phyloP scores from a whole-genome alignment of 164 flowering plant genomes.

The Stephania yunnanensis region DNA sequence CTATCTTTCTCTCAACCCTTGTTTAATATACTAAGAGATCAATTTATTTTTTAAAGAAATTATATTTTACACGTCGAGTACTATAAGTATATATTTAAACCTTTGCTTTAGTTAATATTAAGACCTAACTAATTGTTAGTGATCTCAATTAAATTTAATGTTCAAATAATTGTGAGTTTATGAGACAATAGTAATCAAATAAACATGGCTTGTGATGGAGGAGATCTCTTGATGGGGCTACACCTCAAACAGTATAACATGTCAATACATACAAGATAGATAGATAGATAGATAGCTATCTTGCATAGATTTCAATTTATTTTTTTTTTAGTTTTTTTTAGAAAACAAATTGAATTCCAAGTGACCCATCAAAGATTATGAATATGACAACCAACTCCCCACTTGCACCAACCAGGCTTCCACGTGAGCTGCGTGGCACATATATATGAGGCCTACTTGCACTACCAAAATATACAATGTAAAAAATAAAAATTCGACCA shows the following conservation, averaged over 20 bases:
- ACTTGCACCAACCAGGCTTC: neutral
- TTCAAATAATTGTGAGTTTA: neutral
- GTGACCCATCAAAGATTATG: neutral
- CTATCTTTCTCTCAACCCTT: too few relatives aligned
- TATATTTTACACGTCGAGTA: neutral
- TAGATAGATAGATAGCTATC: neutral
- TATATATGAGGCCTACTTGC: neutral
- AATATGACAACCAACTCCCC: constrained; percentile 1
- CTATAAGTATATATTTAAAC: too few relatives aligned
- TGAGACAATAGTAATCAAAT: neutral
- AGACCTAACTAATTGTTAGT: neutral
- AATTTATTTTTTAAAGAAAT: neutral
- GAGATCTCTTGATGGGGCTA: neutral
- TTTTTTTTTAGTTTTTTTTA: neutral
- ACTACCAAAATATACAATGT: neutral
- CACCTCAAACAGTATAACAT: neutral
- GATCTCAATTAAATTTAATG: neutral
- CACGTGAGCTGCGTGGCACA: neutral
- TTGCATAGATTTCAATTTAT: neutral
- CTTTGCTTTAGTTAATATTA: neutral
- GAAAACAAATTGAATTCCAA: neutral
- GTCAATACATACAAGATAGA: neutral
- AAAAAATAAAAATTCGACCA: neutral
- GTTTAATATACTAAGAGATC: neutral
- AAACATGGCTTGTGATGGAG: neutral